These are phyloP conservation scores for Secale cereale DNA, from an alignment of 176 grass and related monocot genomes.

Conservation along the genomic window DNA sequence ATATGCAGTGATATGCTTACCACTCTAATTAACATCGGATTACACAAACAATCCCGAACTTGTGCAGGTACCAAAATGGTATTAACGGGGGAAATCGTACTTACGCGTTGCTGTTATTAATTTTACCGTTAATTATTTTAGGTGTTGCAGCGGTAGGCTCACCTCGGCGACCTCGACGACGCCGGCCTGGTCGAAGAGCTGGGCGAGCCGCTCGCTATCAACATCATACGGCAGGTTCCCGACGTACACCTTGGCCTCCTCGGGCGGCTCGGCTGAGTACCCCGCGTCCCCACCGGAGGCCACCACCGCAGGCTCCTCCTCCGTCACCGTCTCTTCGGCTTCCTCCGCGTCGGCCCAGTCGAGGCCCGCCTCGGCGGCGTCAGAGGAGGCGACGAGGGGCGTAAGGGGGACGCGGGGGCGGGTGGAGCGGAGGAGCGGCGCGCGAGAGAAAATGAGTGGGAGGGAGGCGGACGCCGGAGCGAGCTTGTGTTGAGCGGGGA, in stretches of 20 bases:
- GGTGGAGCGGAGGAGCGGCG: constrained; percentile 45
- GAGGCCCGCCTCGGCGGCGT: constrained; percentile 33
- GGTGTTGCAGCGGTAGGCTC: constrained; percentile 2
- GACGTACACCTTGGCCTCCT: constrained; percentile 76
- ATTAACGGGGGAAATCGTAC: neutral
- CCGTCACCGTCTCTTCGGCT: constrained; percentile 11
- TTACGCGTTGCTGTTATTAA: neutral
- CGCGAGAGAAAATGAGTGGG: constrained; percentile 32
- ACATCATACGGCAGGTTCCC: constrained; percentile 76
- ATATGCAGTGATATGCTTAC: neutral
- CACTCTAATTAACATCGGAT: neutral
- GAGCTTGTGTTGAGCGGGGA: constrained; percentile 20
- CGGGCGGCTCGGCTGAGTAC: constrained; percentile 26
- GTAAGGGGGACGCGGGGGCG: constrained; percentile 36
- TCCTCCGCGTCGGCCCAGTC: constrained; percentile 30
- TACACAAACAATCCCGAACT: neutral
- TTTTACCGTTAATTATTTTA: neutral
- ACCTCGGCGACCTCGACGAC: constrained; percentile 89
- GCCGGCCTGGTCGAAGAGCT: constrained; percentile 80
- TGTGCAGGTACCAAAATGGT: neutral
- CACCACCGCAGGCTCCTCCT: neutral
- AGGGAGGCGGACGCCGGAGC: constrained; percentile 10
- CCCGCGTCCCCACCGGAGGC: constrained; percentile 10
- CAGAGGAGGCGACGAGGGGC: constrained; percentile 34
- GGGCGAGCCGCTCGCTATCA: constrained; percentile 38